Conservation (phyloP, 768 basidiomycete species). For the Russula lepida region DNA sequence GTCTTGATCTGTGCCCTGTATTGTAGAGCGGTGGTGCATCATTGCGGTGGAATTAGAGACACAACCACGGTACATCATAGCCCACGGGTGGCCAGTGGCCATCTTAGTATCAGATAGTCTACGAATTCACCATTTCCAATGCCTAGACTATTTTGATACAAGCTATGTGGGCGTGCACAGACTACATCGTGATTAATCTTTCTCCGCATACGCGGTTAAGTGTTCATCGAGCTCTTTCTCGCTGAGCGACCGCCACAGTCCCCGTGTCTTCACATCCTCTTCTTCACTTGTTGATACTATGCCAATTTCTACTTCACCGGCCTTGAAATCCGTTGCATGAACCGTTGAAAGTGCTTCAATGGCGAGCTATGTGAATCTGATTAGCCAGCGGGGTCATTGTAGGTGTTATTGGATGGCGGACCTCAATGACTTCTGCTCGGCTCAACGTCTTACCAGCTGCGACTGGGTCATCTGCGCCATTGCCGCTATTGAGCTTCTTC, state of each 20-base stretch:
- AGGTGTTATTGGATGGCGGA: slow-evolving; percentile 29
- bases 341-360: slow-evolving; percentile 93
- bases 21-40: slow-evolving; percentile 64
- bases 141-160: not conserved
- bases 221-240: slow-evolving; percentile 73
- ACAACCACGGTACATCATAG: not conserved
- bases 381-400: not conserved
- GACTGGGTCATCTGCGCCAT: slow-evolving; percentile 70
- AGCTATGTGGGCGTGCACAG: not conserved
- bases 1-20: not conserved
- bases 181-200: slow-evolving; percentile 45
- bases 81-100: not conserved
- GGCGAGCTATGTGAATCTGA: slow-evolving; percentile 53
- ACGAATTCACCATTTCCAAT: not conserved
- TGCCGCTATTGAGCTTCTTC: slow-evolving; percentile 84
- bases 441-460: slow-evolving; percentile 66
- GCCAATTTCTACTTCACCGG: slow-evolving; percentile 92
- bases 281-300: slow-evolving; percentile 73
- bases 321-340: slow-evolving; percentile 93
- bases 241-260: slow-evolving; percentile 71
- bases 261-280: slow-evolving; percentile 63
- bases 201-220: slow-evolving; percentile 81
- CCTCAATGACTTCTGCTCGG: slow-evolving; percentile 84
- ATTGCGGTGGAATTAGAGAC: slow-evolving; percentile 25
- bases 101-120: not conserved